A percentile compares a stretch with the other conserved stretches of the same genome.
These are phyloP conservation scores for Colletotrichum trifolii DNA, from an alignment of 2,329 filamentous ascomycete species.

Conservation along the genomic window DNA sequence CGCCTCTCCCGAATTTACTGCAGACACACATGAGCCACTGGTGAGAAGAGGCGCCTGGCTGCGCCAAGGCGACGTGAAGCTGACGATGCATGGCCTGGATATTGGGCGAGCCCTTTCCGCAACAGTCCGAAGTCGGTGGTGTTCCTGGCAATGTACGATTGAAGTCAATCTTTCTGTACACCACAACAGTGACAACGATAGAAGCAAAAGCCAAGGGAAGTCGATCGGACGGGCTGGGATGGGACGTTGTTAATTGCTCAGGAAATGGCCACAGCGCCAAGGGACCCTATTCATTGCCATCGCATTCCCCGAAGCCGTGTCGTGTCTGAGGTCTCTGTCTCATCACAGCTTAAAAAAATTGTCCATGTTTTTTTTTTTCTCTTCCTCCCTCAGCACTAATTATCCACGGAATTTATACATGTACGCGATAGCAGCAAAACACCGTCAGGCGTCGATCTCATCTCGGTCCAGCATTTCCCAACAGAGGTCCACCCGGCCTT, in stretches of 20 bases:
- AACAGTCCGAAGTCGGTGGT: too few relatives aligned
- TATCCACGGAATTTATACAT: too few relatives aligned
- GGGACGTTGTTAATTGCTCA: conserved; percentile 15
- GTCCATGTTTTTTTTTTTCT: background rate
- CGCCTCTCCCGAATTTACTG: conserved; percentile 16
- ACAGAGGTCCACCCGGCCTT: conserved; percentile 23
- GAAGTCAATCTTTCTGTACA: background rate
- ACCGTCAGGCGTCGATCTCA: conserved; percentile 8
- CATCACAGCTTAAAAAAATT: conserved; percentile 3
- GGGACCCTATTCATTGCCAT: conserved; percentile 11
- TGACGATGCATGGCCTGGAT: background rate
- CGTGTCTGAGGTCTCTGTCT: conserved; percentile 11
- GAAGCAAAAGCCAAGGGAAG: background rate
- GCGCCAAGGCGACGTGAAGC: too few relatives aligned
- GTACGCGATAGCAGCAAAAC: too few relatives aligned
- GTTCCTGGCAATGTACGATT: background rate
- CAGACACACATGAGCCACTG: background rate
- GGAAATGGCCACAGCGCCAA: conserved; percentile 19
- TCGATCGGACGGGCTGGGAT: background rate
- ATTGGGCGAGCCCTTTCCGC: too few relatives aligned
- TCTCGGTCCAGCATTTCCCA: conserved; percentile 31
- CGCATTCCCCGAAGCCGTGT: conserved; percentile 18
- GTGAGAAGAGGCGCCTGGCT: background rate
- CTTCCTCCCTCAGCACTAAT: background rate
- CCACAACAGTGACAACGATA: background rate